Evolutionary conservation across 1,284 basidiomycete genomes (phyloP), one percentile per base, ranked within the genome.

Genomic region (Mycocalia duriaeana): DNA sequence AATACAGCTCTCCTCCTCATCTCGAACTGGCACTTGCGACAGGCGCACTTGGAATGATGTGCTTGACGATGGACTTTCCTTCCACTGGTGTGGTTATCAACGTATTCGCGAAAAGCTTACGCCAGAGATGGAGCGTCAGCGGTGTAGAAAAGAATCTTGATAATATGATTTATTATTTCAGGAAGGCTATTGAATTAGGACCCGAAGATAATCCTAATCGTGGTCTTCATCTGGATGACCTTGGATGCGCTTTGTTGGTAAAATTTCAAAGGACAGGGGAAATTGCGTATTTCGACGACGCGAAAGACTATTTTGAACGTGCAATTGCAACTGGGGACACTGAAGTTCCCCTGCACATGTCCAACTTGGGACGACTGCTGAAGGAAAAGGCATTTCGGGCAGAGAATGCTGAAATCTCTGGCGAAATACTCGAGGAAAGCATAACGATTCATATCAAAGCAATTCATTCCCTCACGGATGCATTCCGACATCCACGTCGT

Each of bases 161-260:
- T 19, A 43, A 51, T 18, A 41, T 38, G 20, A 51, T 53, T 26
- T 49, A 53, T 36, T 51, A 51, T 38, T 51, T 44, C 28, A 39
- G 40, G 16, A 49, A 49, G 19, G 45, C 51, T 9, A 26, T 52
- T 20, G 51, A 52, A 19, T 22, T 45, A 4, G 50, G 48, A 24
- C 44, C 47, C n/a, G 34, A n/a, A 28, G 41, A 39, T 19, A 42
- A 47, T n/a, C 9, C 28, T 5, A 50, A 46, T 40, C 49, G 46
- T 5, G 46, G 51, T 3, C 50, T 49, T 18, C 46, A 50, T 26
- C 46, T 53, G 19, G 42, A 53, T 34, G 53, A 53, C 28, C 39
- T 51, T 18, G 53, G 46, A 14, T 47, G 45, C 25, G 44, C 48
- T 8, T 46, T 51, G 13, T 44, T 26, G 47, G 49, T 50, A 16